Conservation (phyloP, 164 flowering plant genomes). For the Houttuynia cordata region DNA sequence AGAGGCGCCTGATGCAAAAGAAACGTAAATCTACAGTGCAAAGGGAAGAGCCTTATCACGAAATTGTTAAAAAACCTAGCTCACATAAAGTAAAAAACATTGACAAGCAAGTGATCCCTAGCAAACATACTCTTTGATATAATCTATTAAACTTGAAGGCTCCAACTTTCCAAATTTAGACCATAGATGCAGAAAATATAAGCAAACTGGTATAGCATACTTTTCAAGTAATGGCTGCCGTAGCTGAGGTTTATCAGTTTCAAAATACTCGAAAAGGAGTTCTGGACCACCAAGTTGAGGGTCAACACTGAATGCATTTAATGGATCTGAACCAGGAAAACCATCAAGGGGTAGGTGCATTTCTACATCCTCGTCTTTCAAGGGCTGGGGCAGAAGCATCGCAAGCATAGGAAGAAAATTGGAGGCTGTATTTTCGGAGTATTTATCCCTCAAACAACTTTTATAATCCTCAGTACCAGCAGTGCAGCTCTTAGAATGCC, state of each 20-base stretch:
- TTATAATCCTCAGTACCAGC: constrained; percentile 10
- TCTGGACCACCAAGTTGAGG: constrained; percentile 22
- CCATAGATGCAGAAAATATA: background rate
- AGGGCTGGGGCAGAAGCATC: constrained; percentile 26
- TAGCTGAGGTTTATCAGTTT: constrained; percentile 47
- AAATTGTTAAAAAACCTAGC: too few species aligned
- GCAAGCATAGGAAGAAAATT: constrained; percentile 7
- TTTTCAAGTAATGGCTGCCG: constrained; percentile 55
- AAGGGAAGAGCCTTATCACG: too few species aligned
- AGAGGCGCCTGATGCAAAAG: too few species aligned
- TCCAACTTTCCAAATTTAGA: background rate
- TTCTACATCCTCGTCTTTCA: constrained; percentile 9
- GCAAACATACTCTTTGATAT: background rate
- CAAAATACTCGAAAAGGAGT: constrained; percentile 66
- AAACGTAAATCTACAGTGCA: too few species aligned
- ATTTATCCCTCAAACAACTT: constrained; percentile 6
- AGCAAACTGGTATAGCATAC: constrained; percentile 20
- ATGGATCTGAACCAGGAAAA: constrained; percentile 8
- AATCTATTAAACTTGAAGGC: background rate
- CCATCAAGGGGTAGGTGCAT: constrained; percentile 1
- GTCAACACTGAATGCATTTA: constrained; percentile 10
- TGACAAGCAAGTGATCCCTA: too few species aligned
- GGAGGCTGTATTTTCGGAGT: constrained; percentile 9
- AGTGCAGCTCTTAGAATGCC: constrained; percentile 11
- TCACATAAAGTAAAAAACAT: too few species aligned